Evolutionary conservation across 306 rosid species (phyloP).

Genomic region (Trifolium pratense): DNA sequence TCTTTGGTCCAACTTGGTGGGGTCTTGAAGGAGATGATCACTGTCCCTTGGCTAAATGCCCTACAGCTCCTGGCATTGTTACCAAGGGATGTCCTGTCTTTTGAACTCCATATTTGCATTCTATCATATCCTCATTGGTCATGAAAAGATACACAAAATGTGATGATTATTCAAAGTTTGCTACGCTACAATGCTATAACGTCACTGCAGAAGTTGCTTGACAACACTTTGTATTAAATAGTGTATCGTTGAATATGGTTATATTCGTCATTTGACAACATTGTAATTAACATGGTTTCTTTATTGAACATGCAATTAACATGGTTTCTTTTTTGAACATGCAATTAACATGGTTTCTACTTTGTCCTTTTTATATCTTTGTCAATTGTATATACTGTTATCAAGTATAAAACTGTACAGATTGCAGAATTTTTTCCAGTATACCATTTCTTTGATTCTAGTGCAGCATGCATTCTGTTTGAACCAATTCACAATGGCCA

Average conservation of each 20-base stretch:
- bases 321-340: no score
- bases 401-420: no score
- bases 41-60: constrained; percentile 66
- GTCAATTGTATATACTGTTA: no score
- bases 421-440: no score
- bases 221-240: no score
- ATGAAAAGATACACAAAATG: background rate
- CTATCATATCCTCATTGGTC: background rate
- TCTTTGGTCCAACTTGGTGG: constrained; percentile 70
- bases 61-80: constrained; percentile 67
- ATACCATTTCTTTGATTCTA: background rate
- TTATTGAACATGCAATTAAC: no score
- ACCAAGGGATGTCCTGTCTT: constrained; percentile 59
- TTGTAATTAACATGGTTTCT: background rate
- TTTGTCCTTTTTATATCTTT: no score
- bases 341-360: no score
- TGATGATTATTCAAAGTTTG: background rate
- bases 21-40: constrained; percentile 56
- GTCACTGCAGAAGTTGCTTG: no score
- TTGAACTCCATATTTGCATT: constrained; percentile 8
- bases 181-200: no score
- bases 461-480: background rate
- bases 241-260: no score
- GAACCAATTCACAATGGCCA: background rate
- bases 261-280: no score